A percentile compares a stretch with the other conserved stretches of the same genome.
These are phyloP conservation scores for Fusarium kyushuense DNA, from an alignment of 2,329 filamentous ascomycete species.

Conservation along the genomic window DNA sequence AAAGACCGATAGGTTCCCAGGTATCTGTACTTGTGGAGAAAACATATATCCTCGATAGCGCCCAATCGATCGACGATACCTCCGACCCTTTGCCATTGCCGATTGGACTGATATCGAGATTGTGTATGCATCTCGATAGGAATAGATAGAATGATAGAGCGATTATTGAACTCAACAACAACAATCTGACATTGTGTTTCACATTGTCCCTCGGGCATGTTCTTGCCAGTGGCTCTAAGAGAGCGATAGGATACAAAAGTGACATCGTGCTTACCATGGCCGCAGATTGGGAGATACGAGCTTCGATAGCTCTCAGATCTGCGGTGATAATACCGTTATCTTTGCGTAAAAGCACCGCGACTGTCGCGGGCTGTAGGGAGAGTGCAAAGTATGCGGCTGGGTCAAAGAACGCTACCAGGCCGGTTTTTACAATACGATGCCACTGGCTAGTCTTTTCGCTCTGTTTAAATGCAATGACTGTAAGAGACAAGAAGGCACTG, in stretches of 20 bases:
- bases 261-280: conserved; percentile 43
- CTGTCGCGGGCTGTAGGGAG: conserved; percentile 38
- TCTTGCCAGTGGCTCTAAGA: conserved; percentile 19
- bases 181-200: conserved; percentile 20
- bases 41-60: conserved; percentile 26
- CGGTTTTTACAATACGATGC: conserved; percentile 3
- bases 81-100: conserved; percentile 20
- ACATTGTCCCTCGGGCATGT: background rate
- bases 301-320: conserved; percentile 43
- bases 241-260: conserved; percentile 36
- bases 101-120: conserved; percentile 28
- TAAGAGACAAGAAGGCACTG: conserved; percentile 5
- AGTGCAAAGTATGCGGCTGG: conserved; percentile 43
- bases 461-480: conserved; percentile 7
- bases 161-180: conserved; percentile 22
- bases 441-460: background rate
- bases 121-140: conserved; percentile 43
- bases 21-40: background rate
- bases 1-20: conserved; percentile 22
- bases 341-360: conserved; percentile 40
- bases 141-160: conserved; percentile 45
- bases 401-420: conserved; percentile 30
- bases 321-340: conserved; percentile 42
- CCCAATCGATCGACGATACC: conserved; percentile 14
- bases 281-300: conserved; percentile 37